phyloP scores from a whole-genome alignment of 1,284 basidiomycete species.

The Termitomyces sp. region DNA sequence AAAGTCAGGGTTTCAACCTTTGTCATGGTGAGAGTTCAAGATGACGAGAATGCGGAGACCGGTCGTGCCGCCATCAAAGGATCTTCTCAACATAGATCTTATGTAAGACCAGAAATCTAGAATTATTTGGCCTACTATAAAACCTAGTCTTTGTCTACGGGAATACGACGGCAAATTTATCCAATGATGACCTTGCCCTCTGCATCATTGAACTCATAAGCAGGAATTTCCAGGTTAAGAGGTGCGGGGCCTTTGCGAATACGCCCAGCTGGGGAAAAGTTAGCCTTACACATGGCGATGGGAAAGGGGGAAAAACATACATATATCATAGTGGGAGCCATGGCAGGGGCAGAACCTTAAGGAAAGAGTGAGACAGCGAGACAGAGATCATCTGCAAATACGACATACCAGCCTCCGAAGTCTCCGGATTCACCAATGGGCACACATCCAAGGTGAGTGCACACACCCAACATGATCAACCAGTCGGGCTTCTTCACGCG shows the following conservation, averaged over 20 bases:
- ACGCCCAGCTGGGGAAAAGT: constrained; percentile 66
- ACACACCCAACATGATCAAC: constrained; percentile 96
- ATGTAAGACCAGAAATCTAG: constrained; percentile 13
- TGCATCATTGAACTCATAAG: constrained; percentile 82
- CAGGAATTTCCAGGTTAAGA: constrained; percentile 91
- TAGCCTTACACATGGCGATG: constrained; percentile 3
- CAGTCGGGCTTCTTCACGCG: constrained; percentile 95
- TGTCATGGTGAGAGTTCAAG: constrained; percentile 23
- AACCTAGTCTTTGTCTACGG: constrained; percentile 26
- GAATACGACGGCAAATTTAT: constrained; percentile 48
- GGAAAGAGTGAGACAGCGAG: neutral
- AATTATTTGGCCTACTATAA: constrained; percentile 12
- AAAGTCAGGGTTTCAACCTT: constrained; percentile 35
- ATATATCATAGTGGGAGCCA: constrained; percentile 97
- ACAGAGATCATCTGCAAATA: neutral
- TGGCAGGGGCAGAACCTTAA: constrained; percentile 93
- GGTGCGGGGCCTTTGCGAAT: constrained; percentile 94
- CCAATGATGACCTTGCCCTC: constrained; percentile 91
- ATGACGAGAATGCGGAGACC: neutral
- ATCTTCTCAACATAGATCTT: neutral
- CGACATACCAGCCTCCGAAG: constrained; percentile 87
- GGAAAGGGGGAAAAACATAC: constrained; percentile 30
- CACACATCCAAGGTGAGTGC: constrained; percentile 99
- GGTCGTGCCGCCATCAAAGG: neutral
- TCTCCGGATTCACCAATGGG: constrained; percentile 98